Base-by-base conservation (phyloP, 2,329 filamentous ascomycete genomes). In the Chaetomium olivaceum region DNA sequence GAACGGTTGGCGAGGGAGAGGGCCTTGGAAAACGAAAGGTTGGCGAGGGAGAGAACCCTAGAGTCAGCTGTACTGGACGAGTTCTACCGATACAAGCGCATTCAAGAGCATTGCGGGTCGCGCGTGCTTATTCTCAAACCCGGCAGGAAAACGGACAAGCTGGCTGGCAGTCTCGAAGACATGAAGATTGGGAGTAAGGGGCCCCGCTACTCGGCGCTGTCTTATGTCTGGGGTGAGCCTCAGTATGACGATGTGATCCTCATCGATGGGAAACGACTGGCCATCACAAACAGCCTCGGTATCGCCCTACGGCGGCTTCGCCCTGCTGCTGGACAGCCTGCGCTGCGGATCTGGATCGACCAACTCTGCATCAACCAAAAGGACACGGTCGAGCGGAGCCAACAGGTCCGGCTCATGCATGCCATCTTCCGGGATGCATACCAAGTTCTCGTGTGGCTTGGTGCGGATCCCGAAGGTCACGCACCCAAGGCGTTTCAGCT, bases 311-410 rank as follows among this genome's bases (percentile, higher is more conserved):
- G 58, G 31, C 57, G 58, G 43, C 51, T 64, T 29, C 57, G 63
- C 31, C 63, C 63, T 23, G 33, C 16, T 36, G 8, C 33, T 16
- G 62, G 50, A 25, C 50, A 64, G 52, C 51, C 48, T 5, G 23
- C 57, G 36, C 63, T 64, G 7, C 57, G 58, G 11, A 60, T 60
- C 58, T 69, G 66, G 63, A 59, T 66, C 51, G 68, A 69, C 33
- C 64, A 64, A 23, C 29, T 69, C 8, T 69, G 66, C 66, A 69
- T 69, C 58, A 62, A 69, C 54, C 67, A 69, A 51, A 55, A 12
- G 14, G 59, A 68, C 36, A 31, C 33, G 6, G 11, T 39, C 9
- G 67, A 69, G 29, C 63, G 63, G 43, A 61, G 36, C 27, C 54
- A 60, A 36, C 68, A 68, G 19, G 68, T 69, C 19, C 29, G 55